Evolutionary conservation across 345 rosid species (phyloP).

Genomic region (Nephelium lappaceum): DNA sequence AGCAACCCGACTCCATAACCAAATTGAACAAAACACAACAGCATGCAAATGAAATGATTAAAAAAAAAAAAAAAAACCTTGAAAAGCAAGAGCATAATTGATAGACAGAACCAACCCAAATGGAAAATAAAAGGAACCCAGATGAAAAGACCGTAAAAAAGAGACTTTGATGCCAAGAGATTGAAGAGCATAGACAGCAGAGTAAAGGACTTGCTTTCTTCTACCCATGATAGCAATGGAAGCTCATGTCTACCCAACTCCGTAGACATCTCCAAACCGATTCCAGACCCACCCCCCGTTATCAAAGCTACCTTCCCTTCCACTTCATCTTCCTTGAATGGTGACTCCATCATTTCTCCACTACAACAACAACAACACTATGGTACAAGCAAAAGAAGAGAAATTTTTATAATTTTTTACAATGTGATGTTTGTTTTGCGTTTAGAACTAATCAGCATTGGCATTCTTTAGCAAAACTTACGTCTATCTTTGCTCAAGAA

Average conservation of each 20-base stretch:
- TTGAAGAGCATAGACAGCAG: constrained; percentile 61
- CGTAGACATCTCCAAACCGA: constrained; percentile 75
- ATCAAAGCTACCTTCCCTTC: constrained; percentile 66
- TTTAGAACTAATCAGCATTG: too few species aligned
- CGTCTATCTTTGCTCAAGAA: too few species aligned
- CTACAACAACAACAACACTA: not conserved
- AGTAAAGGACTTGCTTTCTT: constrained; percentile 60
- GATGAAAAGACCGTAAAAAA: not conserved
- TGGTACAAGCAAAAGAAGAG: too few species aligned
- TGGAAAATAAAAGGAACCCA: not conserved
- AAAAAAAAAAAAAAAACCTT: too few species aligned
- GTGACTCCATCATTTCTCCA: constrained; percentile 53
- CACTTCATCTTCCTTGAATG: constrained; percentile 58
- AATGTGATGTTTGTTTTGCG: too few species aligned
- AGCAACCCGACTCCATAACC: too few species aligned
- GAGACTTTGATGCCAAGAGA: constrained; percentile 63
- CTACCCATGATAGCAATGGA: constrained; percentile 83
- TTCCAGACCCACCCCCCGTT: constrained; percentile 89
- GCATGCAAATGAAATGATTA: too few species aligned
- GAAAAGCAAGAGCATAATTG: too few species aligned
- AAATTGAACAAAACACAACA: too few species aligned
- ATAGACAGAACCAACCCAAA: not conserved
- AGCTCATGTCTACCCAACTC: constrained; percentile 76
- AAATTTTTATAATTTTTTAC: too few species aligned
- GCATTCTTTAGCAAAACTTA: too few species aligned